These are phyloP conservation scores for Aspergillus steynii DNA, from an alignment of 495 filamentous ascomycete genomes.

Conservation along the genomic window DNA sequence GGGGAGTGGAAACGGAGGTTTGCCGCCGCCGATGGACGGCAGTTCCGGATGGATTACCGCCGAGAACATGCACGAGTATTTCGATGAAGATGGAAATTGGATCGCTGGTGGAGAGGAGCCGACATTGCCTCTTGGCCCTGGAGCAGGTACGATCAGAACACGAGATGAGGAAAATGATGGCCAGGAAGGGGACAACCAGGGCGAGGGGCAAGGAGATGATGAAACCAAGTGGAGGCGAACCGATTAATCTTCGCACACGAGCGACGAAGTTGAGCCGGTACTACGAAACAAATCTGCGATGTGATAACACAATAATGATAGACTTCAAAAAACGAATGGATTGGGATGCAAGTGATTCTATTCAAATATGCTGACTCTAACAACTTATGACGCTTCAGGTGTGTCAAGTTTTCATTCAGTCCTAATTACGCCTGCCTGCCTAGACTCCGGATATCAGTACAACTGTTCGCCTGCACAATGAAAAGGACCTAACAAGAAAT, in stretches of 20 bases:
- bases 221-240: constrained; percentile 65
- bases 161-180: constrained; percentile 43
- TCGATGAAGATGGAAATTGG: constrained; percentile 66
- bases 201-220: constrained; percentile 37
- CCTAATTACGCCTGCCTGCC: not conserved
- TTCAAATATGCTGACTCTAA: not conserved
- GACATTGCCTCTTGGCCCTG: constrained; percentile 49
- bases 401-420: not conserved
- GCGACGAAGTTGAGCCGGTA: not conserved
- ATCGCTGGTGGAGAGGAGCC: constrained; percentile 44
- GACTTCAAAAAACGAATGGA: constrained; percentile 4
- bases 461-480: not conserved
- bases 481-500: not conserved
- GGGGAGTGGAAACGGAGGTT: constrained; percentile 46
- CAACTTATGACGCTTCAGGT: not conserved
- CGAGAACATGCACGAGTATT: constrained; percentile 85
- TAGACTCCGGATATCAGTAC: not conserved
- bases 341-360: not conserved
- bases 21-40: constrained; percentile 78
- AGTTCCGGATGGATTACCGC: constrained; percentile 95
- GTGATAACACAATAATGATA: not conserved
- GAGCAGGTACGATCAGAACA: constrained; percentile 57
- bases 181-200: constrained; percentile 32
- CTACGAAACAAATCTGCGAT: not conserved
- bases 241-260: constrained; percentile 34